Evolutionary conservation across 2,329 filamentous ascomycete species (phyloP).

Genomic region (Diaporthe velutina): DNA sequence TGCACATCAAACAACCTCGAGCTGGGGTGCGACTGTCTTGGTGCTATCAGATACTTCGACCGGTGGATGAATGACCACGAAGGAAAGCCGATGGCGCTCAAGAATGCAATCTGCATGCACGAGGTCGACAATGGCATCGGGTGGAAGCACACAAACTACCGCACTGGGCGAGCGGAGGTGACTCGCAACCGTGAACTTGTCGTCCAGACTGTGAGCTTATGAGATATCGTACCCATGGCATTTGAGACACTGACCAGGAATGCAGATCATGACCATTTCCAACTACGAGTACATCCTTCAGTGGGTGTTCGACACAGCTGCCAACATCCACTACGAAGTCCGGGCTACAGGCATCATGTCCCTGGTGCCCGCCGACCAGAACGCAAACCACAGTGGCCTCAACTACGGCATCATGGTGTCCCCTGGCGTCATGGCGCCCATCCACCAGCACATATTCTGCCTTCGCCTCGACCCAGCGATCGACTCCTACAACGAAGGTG

Average conservation of each 20-base stretch:
- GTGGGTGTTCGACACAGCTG: conserved; percentile 62
- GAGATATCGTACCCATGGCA: neutral
- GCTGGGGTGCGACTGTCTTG: conserved; percentile 72
- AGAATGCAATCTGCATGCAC: conserved; percentile 68
- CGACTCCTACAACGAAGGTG: conserved; percentile 66
- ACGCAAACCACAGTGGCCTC: conserved; percentile 60
- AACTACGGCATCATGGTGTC: conserved; percentile 72
- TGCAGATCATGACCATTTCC: conserved; percentile 64
- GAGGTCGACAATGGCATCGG: conserved; percentile 69
- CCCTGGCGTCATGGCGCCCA: conserved; percentile 71
- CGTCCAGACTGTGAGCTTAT: conserved; percentile 56
- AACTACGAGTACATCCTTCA: conserved; percentile 65
- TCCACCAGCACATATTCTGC: conserved; percentile 84
- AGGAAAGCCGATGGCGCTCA: conserved; percentile 28
- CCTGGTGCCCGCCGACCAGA: conserved; percentile 64
- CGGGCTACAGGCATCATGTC: conserved; percentile 65
- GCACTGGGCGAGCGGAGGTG: conserved; percentile 65
- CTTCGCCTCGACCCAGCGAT: conserved; percentile 73
- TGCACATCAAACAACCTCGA: conserved; percentile 74
- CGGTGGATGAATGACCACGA: conserved; percentile 37
- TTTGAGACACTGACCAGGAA: neutral
- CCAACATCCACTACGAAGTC: conserved; percentile 44
- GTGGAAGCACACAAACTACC: conserved; percentile 69
- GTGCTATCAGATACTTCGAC: conserved; percentile 63
- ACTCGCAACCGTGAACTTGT: conserved; percentile 65